Evolutionary conservation across 2,329 filamentous ascomycete genomes (phyloP), one percentile per base, ranked within the genome.

Genomic region (Neobulgaria alba): DNA sequence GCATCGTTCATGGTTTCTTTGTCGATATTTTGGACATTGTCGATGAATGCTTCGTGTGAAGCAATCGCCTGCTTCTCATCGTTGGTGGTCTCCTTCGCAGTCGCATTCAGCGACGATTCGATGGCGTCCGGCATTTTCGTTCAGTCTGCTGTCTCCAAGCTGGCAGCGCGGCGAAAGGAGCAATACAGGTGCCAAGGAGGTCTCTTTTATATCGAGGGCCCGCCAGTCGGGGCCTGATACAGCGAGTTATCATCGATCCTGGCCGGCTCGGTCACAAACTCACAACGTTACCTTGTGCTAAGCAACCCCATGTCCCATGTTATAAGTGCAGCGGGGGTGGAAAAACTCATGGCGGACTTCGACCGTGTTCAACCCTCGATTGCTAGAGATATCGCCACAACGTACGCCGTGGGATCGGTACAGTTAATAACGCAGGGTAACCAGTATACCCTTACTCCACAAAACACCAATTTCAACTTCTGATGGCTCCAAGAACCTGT

Each of bases 1-100:
- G 57, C 57, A 44, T 48, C 55, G 23, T 26, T 26, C 12, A 26
- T 7, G 12, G 23, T 12, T 26, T 26, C 23, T 26, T 26, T 26
- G 7, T 26, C 23, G 12, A 12, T 12, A 12, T 7, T 12, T 26
- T 7, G 7, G 12, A 7, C 12, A 26, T 26, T 7, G 7, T 26
- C 23, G 12, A 26, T 26, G 7, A 12, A 7, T 7, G 7, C 7
- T 7, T 26, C 23, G 12, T 26, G 23, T n/a, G n/a, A n/a, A n/a
- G n/a, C n/a, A n/a, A n/a, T n/a, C n/a, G n/a, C n/a, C 12, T 7
- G 23, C 12, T 26, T 26, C 12, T 26, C 23, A 26, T 7, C 23
- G 12, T 26, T 12, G 23, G 12, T 26, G 7, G 23, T 12, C 23
- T 26, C 23, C n/a, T n/a, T n/a, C 23, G 12, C 23, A 26, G 23